Base-by-base conservation (phyloP, 805 yeast species). In the Saccharomycopsis microspora region DNA sequence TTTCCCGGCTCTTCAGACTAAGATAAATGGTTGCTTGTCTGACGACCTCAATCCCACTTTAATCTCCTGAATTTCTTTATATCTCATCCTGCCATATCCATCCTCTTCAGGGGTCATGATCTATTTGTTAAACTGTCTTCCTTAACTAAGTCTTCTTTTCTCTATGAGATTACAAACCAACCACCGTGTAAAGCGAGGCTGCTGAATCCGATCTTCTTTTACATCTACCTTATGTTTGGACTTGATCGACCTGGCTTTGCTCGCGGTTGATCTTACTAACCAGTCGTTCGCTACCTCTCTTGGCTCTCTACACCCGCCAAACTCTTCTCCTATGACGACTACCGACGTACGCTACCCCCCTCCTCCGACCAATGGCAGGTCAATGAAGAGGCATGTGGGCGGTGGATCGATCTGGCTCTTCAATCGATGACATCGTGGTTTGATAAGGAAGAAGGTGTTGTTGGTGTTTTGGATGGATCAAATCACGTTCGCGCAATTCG, bases 401-500 rank as follows among this genome's bases (percentile, higher is more conserved):
- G 8, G 38, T 51, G 48, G 53, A 83, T 86, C 36, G 71, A 75
- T 37, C 65, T 65, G 39, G 96, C 97, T 2, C 72, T 86, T 42
- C 57, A 67, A 4, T 96, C 87, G 57, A 83, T 90, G 82, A 72
- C 88, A 74, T 65, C 74, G 42, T 93, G 97, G 97, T 86, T 85
- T 60, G 69, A 72, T 35, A 77, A 80, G 11, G 86, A 83, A 46
- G 72, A 78, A 50, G 95, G 95, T 10, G 83, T 82, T 30, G 97
- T 93, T 41, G 97, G 96, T 0, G 85, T 93, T 5, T 70, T 90
- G 49, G 98, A 93, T 64, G 97, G 96, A 30, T 87, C 96, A 2
- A 89, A 90, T 63, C 81, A 88, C 36, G 88, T 96, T 3, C 68
- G 72, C 50, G 76, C 71, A 42, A 75, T 95, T 57, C 73, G 98